Conservation (phyloP, 176 grass and related monocot genomes). For the Canna indica region DNA sequence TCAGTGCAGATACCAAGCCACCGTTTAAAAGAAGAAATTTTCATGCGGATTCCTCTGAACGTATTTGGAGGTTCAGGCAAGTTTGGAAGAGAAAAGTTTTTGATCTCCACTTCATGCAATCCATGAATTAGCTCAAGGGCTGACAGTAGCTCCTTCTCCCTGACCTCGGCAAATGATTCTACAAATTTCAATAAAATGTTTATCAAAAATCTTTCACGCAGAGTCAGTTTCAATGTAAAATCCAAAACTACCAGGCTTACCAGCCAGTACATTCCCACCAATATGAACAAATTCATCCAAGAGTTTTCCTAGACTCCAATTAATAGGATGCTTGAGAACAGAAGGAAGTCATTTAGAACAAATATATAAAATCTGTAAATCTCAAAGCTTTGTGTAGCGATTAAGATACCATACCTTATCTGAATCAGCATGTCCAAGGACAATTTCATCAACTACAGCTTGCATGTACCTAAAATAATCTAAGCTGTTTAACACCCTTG, state of each 20-base stretch:
- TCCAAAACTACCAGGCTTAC: conserved; percentile 20
- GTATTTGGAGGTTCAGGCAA: conserved; percentile 54
- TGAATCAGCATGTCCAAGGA: conserved; percentile 58
- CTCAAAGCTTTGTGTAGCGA: conserved; percentile 9
- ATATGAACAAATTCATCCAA: conserved; percentile 59
- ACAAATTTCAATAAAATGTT: conserved; percentile 14
- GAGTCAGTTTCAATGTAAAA: background rate
- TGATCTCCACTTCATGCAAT: conserved; percentile 27
- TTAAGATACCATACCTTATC: conserved; percentile 36
- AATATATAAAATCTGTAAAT: background rate
- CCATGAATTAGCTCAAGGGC: conserved; percentile 57
- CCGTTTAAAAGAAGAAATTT: conserved; percentile 55
- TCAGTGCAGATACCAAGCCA: conserved; percentile 84
- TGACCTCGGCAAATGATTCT: conserved; percentile 57
- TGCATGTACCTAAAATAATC: conserved; percentile 81
- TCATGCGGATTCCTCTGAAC: conserved; percentile 80
- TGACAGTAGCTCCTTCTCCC: conserved; percentile 39
- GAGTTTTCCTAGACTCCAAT: conserved; percentile 64
- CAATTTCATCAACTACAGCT: conserved; percentile 87
- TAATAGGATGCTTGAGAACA: conserved; percentile 49
- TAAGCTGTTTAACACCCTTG: background rate
- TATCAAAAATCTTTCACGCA: background rate
- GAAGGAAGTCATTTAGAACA: background rate
- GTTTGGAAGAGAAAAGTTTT: conserved; percentile 59
- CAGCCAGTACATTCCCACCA: conserved; percentile 47